A percentile compares a stretch with the other conserved stretches of the same genome.
Evolutionary conservation across 345 rosid species (phyloP).

Genomic region (Sisymbrium irio): DNA sequence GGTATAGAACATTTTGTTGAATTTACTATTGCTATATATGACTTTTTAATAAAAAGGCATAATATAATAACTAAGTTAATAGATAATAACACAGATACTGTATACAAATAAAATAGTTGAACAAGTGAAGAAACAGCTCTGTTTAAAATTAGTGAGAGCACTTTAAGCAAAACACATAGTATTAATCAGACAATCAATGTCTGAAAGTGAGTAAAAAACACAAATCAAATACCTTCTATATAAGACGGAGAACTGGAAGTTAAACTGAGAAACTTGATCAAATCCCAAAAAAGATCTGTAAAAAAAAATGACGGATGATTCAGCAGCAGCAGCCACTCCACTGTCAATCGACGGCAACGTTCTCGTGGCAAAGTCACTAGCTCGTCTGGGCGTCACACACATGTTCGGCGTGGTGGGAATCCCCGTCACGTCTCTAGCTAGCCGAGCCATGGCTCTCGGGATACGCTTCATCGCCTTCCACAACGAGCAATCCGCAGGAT

Average conservation of each 20-base stretch:
- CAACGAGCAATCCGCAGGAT: constrained; percentile 98
- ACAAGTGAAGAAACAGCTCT: background rate
- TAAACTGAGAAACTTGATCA: background rate
- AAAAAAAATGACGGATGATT: constrained; percentile 25
- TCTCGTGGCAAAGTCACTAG: constrained; percentile 63
- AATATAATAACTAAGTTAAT: too few relatives aligned
- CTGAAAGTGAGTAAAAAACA: background rate
- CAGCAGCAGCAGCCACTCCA: constrained; percentile 10
- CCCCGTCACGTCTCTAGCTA: constrained; percentile 91
- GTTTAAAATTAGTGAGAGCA: background rate
- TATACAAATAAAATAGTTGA: background rate
- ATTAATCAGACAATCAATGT: too few relatives aligned
- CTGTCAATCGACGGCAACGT: constrained; percentile 61
- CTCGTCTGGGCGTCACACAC: constrained; percentile 72
- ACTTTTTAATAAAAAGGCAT: background rate
- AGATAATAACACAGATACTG: background rate
- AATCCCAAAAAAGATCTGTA: background rate
- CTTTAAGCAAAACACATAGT: background rate
- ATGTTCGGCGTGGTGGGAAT: constrained; percentile 98
- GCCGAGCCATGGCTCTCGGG: constrained; percentile 70
- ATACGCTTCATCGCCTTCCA: constrained; percentile 93
- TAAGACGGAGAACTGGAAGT: background rate
- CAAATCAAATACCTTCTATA: background rate
- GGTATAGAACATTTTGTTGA: background rate
- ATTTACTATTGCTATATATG: background rate